Percentiles rank a stretch among this genome's conserved stretches.
These are phyloP conservation scores for Phytophthora brassicae DNA, from an alignment of 352 stramenopile species.

Conservation along the genomic window DNA sequence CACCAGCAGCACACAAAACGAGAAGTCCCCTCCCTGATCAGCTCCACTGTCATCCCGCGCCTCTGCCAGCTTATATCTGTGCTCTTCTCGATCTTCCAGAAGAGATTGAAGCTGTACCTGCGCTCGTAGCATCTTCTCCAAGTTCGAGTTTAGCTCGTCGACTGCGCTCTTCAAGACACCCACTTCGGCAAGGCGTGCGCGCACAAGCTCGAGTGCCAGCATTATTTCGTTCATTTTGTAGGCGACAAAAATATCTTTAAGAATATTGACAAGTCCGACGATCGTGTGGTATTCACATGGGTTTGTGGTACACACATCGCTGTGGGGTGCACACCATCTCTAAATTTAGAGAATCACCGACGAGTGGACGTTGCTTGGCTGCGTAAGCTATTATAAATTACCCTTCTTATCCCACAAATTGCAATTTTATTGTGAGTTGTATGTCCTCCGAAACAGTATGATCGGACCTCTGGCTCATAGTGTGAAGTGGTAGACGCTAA, in stretches of 20 bases:
- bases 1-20: background rate
- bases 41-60: background rate
- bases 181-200: background rate
- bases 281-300: background rate
- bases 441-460: too few relatives aligned
- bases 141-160: background rate
- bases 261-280: background rate
- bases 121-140: background rate
- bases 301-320: background rate
- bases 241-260: background rate
- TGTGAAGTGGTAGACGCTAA: too few relatives aligned
- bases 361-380: background rate
- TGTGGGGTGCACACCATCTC: background rate
- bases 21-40: background rate
- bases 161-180: background rate
- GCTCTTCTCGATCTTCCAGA: conserved; percentile 1
- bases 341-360: background rate
- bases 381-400: background rate
- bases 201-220: background rate
- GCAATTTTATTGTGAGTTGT: too few relatives aligned
- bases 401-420: too few relatives aligned
- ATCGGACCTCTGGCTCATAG: too few relatives aligned
- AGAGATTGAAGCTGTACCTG: background rate
- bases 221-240: background rate
- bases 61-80: background rate